Conservation (phyloP, 2,329 filamentous ascomycete genomes). For the Exophiala aquamarina region DNA sequence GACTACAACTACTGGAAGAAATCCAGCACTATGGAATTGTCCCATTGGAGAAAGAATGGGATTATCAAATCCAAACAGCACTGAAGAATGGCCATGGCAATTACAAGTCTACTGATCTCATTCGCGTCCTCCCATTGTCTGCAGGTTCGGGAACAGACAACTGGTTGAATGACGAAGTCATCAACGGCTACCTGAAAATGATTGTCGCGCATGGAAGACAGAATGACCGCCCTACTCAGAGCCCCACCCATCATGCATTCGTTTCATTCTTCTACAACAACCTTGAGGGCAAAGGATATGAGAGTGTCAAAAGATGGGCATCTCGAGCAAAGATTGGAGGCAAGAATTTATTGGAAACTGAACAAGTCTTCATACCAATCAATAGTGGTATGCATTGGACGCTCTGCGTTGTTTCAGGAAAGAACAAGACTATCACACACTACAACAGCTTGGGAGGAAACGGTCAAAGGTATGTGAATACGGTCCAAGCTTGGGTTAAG, state of each 20-base stretch:
- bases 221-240: conserved; percentile 28
- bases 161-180: conserved; percentile 49
- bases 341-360: conserved; percentile 42
- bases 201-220: conserved; percentile 34
- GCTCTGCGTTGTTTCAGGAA: conserved; percentile 46
- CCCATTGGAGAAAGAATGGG: conserved; percentile 38
- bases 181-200: conserved; percentile 46
- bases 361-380: conserved; percentile 49
- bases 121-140: conserved; percentile 24
- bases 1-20: conserved; percentile 21
- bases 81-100: conserved; percentile 21
- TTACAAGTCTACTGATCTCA: conserved; percentile 22
- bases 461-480: conserved; percentile 34
- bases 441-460: conserved; percentile 46
- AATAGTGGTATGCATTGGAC: conserved; percentile 50
- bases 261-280: conserved; percentile 47
- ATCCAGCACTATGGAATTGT: conserved; percentile 34
- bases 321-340: conserved; percentile 49
- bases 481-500: conserved; percentile 42
- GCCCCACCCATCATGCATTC: conserved; percentile 44
- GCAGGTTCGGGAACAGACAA: conserved; percentile 21
- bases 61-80: conserved; percentile 33
- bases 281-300: conserved; percentile 39
- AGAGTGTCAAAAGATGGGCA: conserved; percentile 43
- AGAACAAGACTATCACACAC: conserved; percentile 45